These are phyloP conservation scores for Trichosporon faecale DNA, from an alignment of 1,284 basidiomycete species.

Conservation along the genomic window DNA sequence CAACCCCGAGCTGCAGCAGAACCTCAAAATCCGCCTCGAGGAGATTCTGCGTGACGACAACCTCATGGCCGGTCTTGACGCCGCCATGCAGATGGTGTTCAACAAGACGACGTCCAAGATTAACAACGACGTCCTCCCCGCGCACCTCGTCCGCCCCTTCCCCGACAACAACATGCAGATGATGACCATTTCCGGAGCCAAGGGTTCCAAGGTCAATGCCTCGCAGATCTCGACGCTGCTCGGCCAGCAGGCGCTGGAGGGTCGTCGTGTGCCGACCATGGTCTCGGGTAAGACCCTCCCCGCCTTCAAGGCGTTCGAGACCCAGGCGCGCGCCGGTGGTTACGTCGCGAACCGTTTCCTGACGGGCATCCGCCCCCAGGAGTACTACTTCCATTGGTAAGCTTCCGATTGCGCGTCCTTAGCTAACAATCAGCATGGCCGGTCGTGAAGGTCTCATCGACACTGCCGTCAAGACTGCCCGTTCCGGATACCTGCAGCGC, in stretches of 20 bases:
- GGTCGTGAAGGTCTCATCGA: slow-evolving; percentile 98
- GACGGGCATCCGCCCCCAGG: slow-evolving; percentile 96
- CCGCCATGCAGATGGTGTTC: slow-evolving; percentile 84
- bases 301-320: slow-evolving; percentile 96
- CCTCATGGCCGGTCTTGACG: slow-evolving; percentile 94
- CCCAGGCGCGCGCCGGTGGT: slow-evolving; percentile 94
- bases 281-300: slow-evolving; percentile 97
- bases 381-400: slow-evolving; percentile 90
- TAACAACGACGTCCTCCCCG: slow-evolving; percentile 85
- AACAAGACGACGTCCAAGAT: slow-evolving; percentile 86
- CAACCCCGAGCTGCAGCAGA: slow-evolving; percentile 53
- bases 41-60: slow-evolving; percentile 95
- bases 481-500: slow-evolving; percentile 96
- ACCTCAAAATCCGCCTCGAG: slow-evolving; percentile 64
- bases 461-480: slow-evolving; percentile 97
- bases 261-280: slow-evolving; percentile 98
- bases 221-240: slow-evolving; percentile 96
- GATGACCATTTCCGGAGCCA: slow-evolving; percentile 98
- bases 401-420: not conserved
- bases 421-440: slow-evolving; percentile 74
- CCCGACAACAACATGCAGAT: slow-evolving; percentile 99
- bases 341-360: slow-evolving; percentile 99
- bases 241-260: slow-evolving; percentile 96
- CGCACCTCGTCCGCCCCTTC: slow-evolving; percentile 83
- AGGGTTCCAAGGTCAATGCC: slow-evolving; percentile 96